Base-by-base conservation (phyloP, 2,329 filamentous ascomycete species). In the Fusarium humuli region DNA sequence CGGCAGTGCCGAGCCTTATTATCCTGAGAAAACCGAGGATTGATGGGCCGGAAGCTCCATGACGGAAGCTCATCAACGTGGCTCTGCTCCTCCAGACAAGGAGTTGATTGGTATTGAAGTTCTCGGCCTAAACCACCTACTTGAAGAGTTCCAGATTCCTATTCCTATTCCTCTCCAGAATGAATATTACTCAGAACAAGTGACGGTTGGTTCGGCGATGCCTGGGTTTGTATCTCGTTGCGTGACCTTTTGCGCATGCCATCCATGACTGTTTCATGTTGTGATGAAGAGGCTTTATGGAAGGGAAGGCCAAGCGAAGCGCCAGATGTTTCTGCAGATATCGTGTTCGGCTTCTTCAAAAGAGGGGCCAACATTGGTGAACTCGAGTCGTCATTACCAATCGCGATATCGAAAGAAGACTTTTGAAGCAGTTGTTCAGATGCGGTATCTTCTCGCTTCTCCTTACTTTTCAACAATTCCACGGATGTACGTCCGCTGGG, bases 401-500 rank as follows among this genome's bases (percentile, higher is more conserved):
- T n/a, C 25, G 61, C 62, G 6, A 67, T 58, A 9, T 61, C 57
- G 12, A 61, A 49, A 13, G 65, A 61, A 10, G 73, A 56, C 57
- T 79, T 78, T 23, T 77, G 63, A 40, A 76, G 61, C 20, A 69
- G 69, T 45, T 78, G 73, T 13, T 68, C 69, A 42, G 65, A 55
- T 12, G 42, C 55, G 7, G 52, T 44, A 10, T 54, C 50, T 20
- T 16, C 27, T 57, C 18, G 57, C 14, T 59, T 54, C 11, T 65
- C 58, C 12, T 73, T 65, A 5, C 54, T 23, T 20, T 71, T 67
- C 25, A 73, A 49, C 14, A 69, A 46, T 2, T 75, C 70, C 11
- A 79, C 49, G 11, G 77, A 79, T 18, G 75, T 58, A 18, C 74
- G 76, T 29, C 64, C 58, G 48, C 79, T 81, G 11, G 77, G 75